Conservation (phyloP, 495 filamentous ascomycete species). For the Annulohypoxylon moriforme region DNA sequence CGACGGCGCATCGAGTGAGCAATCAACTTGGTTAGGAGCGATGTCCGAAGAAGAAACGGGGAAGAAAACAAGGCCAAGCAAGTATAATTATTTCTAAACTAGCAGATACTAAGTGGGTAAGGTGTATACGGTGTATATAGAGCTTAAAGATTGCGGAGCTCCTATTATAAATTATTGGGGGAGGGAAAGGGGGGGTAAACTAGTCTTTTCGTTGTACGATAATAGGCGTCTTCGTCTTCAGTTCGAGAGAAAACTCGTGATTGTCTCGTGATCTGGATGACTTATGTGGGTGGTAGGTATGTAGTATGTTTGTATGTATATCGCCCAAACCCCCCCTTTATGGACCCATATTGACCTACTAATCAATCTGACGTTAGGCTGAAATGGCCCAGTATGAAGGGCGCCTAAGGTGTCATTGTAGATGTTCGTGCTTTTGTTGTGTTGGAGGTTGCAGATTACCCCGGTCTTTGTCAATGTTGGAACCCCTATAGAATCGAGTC, state of each 20-base stretch:
- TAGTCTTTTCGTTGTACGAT: background rate
- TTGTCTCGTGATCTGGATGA: slow-evolving; percentile 2
- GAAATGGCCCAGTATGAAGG: slow-evolving; percentile 21
- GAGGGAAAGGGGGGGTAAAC: background rate
- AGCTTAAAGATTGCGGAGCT: slow-evolving; percentile 5
- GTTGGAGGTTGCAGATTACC: slow-evolving; percentile 24
- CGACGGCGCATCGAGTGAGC: background rate
- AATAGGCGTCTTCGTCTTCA: background rate
- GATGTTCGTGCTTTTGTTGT: background rate
- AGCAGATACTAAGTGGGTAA: background rate
- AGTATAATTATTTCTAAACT: background rate
- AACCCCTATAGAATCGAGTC: slow-evolving; percentile 8
- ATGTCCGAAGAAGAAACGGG: background rate
- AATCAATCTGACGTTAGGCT: slow-evolving; percentile 30
- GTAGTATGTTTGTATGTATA: background rate
- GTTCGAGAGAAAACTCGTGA: slow-evolving; percentile 5
- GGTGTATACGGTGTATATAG: background rate
- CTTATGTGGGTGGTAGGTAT: too few relatives aligned
- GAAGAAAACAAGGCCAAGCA: background rate
- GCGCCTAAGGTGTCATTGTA: slow-evolving; percentile 22
- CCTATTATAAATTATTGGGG: background rate
- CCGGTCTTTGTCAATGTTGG: slow-evolving; percentile 7
- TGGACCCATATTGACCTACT: slow-evolving; percentile 23
- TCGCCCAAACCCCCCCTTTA: background rate
- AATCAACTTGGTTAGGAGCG: background rate